Evolutionary conservation across 305 asterid genomes (phyloP), one percentile per base, ranked within the genome.

Genomic region (Rubia tinctorum): DNA sequence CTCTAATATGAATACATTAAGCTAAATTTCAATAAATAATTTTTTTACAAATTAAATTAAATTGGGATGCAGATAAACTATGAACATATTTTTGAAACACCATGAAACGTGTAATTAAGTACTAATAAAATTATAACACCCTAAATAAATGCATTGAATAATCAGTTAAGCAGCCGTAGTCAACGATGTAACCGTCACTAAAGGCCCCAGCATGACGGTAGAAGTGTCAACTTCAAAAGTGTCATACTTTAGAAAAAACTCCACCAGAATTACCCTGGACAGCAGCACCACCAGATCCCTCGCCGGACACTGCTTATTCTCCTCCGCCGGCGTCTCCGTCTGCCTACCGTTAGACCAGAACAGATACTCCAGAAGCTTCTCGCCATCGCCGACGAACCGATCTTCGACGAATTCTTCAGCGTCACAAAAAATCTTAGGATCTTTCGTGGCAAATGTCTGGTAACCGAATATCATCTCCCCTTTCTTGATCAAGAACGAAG

Each of bases 401-500:
- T 58, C 63, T 0, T 27, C 30, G 30, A 58, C 63, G 63, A 58
- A 58, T 1, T 58, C 63, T 30, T 58, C 63, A 4, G 63, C 63
- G 30, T 58, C 30, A 4, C 30, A 0, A 22, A 58, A 58, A 58
- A 58, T 4, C 63, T 58, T 22, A 1, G 63, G 63, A 22, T 58
- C 63, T 58, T 20, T 58, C 63, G 63, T 58, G 4, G 63, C 63
- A 22, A 58, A 58, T 7, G 63, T n/a, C 63, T 58, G 63, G 30
- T 58, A 58, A n/a, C 63, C 63, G 63, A 58, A 58, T n/a, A 58
- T n/a, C 63, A 58, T 58, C 30, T 58, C 63, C 14, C 63, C 63
- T 58, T 58, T 58, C 63, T 58, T 58, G 27, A 58, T 15, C 12
- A 58, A 20, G 30, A 58, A 58, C 13, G 63, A 58, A 2, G 63